These are phyloP conservation scores for Bruguiera hainesii DNA, from an alignment of 441 rosid genomes.

Conservation along the genomic window DNA sequence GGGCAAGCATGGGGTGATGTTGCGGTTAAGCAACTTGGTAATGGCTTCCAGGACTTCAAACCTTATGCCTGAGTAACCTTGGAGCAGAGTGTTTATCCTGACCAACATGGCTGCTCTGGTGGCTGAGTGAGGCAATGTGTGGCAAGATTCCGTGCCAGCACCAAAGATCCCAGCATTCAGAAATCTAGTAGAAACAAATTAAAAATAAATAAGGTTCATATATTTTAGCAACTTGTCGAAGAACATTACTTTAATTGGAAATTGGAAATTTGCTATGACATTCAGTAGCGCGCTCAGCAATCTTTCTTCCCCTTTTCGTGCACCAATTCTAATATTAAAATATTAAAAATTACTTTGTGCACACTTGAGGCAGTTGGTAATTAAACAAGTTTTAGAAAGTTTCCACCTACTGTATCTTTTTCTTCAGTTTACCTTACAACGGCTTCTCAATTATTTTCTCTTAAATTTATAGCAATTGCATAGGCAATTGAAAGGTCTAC, in stretches of 20 bases:
- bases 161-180: conserved; percentile 62
- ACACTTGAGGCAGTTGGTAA: no score
- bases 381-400: no score
- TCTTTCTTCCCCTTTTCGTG: no score
- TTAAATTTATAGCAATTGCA: no score
- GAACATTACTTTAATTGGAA: neutral
- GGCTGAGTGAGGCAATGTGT: conserved; percentile 49
- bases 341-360: no score
- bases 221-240: neutral
- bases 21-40: conserved; percentile 46
- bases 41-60: conserved; percentile 59
- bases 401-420: no score
- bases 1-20: conserved; percentile 57
- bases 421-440: no score
- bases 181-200: conserved; percentile 33
- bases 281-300: no score
- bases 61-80: conserved; percentile 60
- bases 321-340: no score
- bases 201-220: neutral
- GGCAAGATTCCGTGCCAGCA: conserved; percentile 43
- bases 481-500: no score
- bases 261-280: no score
- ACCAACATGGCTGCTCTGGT: conserved; percentile 65
- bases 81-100: conserved; percentile 53
- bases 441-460: no score